These are phyloP conservation scores for Cyberlindnera saturnus DNA, from an alignment of 805 yeast genomes.

Conservation along the genomic window DNA sequence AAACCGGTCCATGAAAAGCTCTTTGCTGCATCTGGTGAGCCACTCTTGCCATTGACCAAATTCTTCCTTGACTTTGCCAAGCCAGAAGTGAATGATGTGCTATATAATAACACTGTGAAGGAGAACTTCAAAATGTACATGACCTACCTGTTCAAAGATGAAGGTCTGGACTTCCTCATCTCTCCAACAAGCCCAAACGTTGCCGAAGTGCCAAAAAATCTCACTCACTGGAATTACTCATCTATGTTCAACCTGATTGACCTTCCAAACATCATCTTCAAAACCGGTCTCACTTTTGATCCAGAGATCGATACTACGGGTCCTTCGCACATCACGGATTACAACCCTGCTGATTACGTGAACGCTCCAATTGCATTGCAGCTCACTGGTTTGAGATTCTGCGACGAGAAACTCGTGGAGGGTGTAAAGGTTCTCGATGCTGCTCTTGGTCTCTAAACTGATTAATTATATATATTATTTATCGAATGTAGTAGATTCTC, in stretches of 20 bases:
- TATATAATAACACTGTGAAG: constrained; percentile 50
- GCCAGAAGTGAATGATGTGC: constrained; percentile 53
- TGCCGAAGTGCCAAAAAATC: constrained; percentile 59
- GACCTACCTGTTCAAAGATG: constrained; percentile 44
- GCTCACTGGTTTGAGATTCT: constrained; percentile 42
- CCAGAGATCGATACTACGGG: constrained; percentile 46
- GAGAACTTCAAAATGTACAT: constrained; percentile 55
- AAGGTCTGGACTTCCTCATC: constrained; percentile 58
- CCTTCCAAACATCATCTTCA: constrained; percentile 61
- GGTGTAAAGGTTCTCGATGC: constrained; percentile 36
- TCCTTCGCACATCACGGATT: constrained; percentile 15
- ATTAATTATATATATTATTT: not conserved
- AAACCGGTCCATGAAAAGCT: constrained; percentile 50
- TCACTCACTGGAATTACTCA: constrained; percentile 77
- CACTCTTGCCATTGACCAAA: constrained; percentile 56
- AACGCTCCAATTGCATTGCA: constrained; percentile 48
- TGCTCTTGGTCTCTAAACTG: constrained; percentile 18
- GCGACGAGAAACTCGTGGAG: constrained; percentile 44
- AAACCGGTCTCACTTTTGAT: constrained; percentile 58
- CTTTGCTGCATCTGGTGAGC: constrained; percentile 62
- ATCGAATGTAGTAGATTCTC: too few relatives aligned
- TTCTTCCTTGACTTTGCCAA: constrained; percentile 52
- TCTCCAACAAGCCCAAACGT: constrained; percentile 65
- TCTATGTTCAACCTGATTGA: constrained; percentile 68
- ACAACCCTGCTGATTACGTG: constrained; percentile 23